Evolutionary conservation across 2,329 filamentous ascomycete genomes (phyloP), one percentile per base, ranked within the genome.

Genomic region (Talaromyces sp.): DNA sequence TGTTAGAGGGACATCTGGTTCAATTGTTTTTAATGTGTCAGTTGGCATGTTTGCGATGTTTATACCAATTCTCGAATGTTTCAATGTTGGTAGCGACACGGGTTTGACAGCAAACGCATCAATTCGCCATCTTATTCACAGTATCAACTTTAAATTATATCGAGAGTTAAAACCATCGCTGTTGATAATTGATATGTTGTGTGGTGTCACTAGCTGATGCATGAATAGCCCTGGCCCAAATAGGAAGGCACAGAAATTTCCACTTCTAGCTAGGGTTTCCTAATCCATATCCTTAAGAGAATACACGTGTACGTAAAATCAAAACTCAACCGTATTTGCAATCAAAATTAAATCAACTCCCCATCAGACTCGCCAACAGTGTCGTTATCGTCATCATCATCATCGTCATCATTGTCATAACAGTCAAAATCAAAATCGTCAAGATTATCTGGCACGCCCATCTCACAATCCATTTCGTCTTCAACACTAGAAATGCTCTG

Each of bases 301-400:
- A 46, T 21, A 24, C 6, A 12, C 4, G 10, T 31, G 14, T 27
- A 53, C 3, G 11, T n/a, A 14, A 54, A 54, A 2, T 12, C 1
- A 11, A 14, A 24, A 26, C 14, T 50, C 4, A 21, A 24, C n/a
- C 43, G 12, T 50, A 11, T 21, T 26, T 17, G 19, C n/a, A 11
- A 3, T 12, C 1, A 10, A 4, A 5, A 26, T 50, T 10, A 26
- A 24, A 21, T 50, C 14, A 12, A 51, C 41, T 56, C 41, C 29
- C 41, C 32, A 11, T 60, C 58, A 4, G 26, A 12, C 17, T 56
- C 54, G n/a, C 53, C 41, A 24, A 55, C 38, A 41, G 14, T 51
- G 19, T 35, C 56, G 43, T 59, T 56, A 31, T 51, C 57, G 11
- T 57, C 52, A 14, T 57, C 35, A 50, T 62, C 54, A 51, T 61